Evolutionary conservation across 2,329 filamentous ascomycete species (phyloP).

Genomic region (Pezicula radicicola): DNA sequence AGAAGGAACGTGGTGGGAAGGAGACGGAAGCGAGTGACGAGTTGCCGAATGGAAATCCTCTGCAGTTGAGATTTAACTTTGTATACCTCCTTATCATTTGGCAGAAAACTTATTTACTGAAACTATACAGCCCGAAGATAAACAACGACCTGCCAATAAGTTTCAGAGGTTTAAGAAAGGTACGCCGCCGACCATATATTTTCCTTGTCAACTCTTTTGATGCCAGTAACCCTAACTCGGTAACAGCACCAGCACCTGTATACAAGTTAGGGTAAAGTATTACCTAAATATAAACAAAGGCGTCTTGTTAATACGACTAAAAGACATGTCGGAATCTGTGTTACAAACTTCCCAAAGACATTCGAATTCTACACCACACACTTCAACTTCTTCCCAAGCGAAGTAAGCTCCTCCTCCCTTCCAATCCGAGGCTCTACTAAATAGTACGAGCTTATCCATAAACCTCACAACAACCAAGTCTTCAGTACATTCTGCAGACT

Average conservation of each 20-base stretch:
- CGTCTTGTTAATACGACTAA: too few species aligned
- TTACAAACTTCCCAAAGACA: slow-evolving; percentile 29
- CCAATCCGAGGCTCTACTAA: slow-evolving; percentile 36
- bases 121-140: slow-evolving; percentile 4
- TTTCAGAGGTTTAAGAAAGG: slow-evolving; percentile 30
- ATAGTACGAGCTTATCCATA: slow-evolving; percentile 36
- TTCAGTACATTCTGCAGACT: slow-evolving; percentile 22
- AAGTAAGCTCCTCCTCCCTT: slow-evolving; percentile 14
- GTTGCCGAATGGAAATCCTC: neutral
- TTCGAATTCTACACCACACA: slow-evolving; percentile 34
- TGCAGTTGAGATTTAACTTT: slow-evolving; percentile 6
- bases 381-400: slow-evolving; percentile 39
- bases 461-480: slow-evolving; percentile 42
- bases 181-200: too few species aligned
- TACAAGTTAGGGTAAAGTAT: slow-evolving; percentile 29
- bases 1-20: slow-evolving; percentile 1
- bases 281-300: too few species aligned
- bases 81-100: neutral
- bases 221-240: neutral
- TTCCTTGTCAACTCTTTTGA: neutral
- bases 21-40: neutral
- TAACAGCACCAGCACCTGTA: slow-evolving; percentile 23
- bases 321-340: slow-evolving; percentile 35
- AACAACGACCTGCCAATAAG: slow-evolving; percentile 14
- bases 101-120: too few species aligned